Evolutionary conservation across 495 filamentous ascomycete species (phyloP).

Genomic region (Annulohypoxylon nitens): DNA sequence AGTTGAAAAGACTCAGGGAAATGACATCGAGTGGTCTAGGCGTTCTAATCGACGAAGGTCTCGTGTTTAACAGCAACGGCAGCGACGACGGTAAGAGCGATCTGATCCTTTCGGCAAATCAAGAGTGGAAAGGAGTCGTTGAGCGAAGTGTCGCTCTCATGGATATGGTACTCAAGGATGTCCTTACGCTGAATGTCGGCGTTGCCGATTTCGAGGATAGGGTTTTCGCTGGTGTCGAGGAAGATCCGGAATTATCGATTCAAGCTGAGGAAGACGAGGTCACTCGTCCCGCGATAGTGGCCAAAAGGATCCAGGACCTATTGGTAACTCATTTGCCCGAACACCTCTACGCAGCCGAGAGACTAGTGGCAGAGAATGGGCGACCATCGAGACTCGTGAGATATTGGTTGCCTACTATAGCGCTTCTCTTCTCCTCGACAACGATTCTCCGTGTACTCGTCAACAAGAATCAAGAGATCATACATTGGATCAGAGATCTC

Average conservation of each 20-base stretch:
- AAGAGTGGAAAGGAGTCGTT: slow-evolving; percentile 79
- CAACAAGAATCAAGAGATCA: slow-evolving; percentile 77
- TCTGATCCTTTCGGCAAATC: slow-evolving; percentile 55
- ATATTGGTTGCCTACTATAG: slow-evolving; percentile 85
- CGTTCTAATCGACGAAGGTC: slow-evolving; percentile 83
- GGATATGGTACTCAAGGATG: slow-evolving; percentile 78
- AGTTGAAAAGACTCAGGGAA: slow-evolving; percentile 74
- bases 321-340: slow-evolving; percentile 70
- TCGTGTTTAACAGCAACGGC: slow-evolving; percentile 66
- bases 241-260: slow-evolving; percentile 67
- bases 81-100: slow-evolving; percentile 56
- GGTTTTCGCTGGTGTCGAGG: slow-evolving; percentile 73
- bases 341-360: slow-evolving; percentile 66
- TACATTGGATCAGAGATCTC: slow-evolving; percentile 80
- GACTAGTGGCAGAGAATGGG: slow-evolving; percentile 70
- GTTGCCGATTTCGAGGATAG: slow-evolving; percentile 80
- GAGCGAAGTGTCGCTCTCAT: slow-evolving; percentile 81
- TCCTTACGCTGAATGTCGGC: slow-evolving; percentile 65
- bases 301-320: slow-evolving; percentile 75
- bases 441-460: slow-evolving; percentile 82
- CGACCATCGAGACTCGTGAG: slow-evolving; percentile 80
- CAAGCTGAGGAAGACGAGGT: slow-evolving; percentile 54
- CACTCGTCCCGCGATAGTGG: slow-evolving; percentile 67
- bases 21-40: slow-evolving; percentile 89
- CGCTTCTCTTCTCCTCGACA: slow-evolving; percentile 79